phyloP scores from a whole-genome alignment of 768 basidiomycete species.

The Russula brevipes region DNA sequence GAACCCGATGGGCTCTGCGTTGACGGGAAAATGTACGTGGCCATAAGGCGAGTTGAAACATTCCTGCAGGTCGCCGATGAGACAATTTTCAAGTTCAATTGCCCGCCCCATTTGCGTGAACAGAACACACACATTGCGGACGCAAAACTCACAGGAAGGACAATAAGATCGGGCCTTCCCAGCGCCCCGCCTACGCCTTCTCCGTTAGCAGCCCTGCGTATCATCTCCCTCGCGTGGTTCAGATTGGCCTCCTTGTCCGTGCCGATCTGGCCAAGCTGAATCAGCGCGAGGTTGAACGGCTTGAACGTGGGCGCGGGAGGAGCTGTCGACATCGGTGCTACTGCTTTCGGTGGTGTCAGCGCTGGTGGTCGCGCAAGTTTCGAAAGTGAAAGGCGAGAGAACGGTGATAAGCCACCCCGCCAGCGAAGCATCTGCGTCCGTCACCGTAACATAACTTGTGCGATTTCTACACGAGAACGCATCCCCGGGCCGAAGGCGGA shows the following conservation, averaged over 20 bases:
- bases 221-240: constrained; percentile 73
- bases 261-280: constrained; percentile 79
- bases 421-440: constrained; percentile 5
- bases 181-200: constrained; percentile 27
- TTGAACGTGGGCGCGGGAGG: constrained; percentile 43
- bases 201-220: constrained; percentile 58
- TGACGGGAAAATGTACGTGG: constrained; percentile 69
- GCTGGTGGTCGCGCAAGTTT: neutral
- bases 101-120: constrained; percentile 28
- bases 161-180: constrained; percentile 72
- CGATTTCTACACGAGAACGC: too few species aligned
- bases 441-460: too few species aligned
- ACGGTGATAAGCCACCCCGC: neutral
- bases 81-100: neutral
- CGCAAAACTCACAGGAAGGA: constrained; percentile 61
- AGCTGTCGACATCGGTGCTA: constrained; percentile 4
- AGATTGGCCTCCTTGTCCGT: constrained; percentile 75
- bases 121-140: neutral
- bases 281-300: constrained; percentile 79
- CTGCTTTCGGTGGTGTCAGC: neutral
- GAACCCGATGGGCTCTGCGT: constrained; percentile 76
- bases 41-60: constrained; percentile 89
- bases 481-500: neutral
- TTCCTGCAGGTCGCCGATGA: constrained; percentile 40
- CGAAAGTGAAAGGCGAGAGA: neutral